These are phyloP conservation scores for Leccinellum luteum DNA, from an alignment of 768 basidiomycete genomes.

Conservation along the genomic window DNA sequence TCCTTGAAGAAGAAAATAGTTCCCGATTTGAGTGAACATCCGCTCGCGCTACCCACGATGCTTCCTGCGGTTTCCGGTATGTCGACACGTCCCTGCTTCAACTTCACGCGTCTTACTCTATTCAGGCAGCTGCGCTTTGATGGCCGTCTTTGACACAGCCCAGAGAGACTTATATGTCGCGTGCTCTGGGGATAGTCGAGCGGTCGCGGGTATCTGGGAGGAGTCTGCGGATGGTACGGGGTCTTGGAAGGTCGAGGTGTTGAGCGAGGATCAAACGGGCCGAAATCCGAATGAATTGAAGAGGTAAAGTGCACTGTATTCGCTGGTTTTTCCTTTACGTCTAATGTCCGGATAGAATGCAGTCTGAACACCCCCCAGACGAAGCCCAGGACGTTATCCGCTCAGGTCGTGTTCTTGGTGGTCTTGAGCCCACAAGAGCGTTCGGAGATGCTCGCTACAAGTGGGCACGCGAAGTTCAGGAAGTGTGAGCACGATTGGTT, in stretches of 20 bases:
- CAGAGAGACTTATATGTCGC: slow-evolving; percentile 85
- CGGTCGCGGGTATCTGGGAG: slow-evolving; percentile 93
- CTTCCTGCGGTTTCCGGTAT: slow-evolving; percentile 76
- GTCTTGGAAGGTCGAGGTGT: slow-evolving; percentile 88
- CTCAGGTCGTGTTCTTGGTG: slow-evolving; percentile 81
- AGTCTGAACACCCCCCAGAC: slow-evolving; percentile 76
- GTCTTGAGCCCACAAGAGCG: slow-evolving; percentile 81
- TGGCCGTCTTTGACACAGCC: slow-evolving; percentile 84
- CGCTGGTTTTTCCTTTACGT: background rate
- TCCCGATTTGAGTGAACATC: slow-evolving; percentile 69
- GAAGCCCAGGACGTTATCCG: slow-evolving; percentile 73
- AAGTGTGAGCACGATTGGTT: slow-evolving; percentile 48
- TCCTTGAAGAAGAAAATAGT: slow-evolving; percentile 48
- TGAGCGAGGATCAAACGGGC: slow-evolving; percentile 96
- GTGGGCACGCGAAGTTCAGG: slow-evolving; percentile 72
- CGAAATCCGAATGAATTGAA: slow-evolving; percentile 81
- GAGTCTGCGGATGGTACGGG: slow-evolving; percentile 61
- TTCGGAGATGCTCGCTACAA: slow-evolving; percentile 93
- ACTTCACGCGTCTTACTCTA: slow-evolving; percentile 6
- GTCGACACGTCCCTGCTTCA: slow-evolving; percentile 12
- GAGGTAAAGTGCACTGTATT: slow-evolving; percentile 49
- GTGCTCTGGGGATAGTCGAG: slow-evolving; percentile 89
- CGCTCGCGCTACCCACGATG: slow-evolving; percentile 68
- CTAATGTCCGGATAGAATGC: slow-evolving; percentile 48
- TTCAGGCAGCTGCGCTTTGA: slow-evolving; percentile 84